Percentiles rank a stretch among this genome's conserved stretches.
Conservation (phyloP, 441 rosid genomes). For the Erysimum cheiri region DNA sequence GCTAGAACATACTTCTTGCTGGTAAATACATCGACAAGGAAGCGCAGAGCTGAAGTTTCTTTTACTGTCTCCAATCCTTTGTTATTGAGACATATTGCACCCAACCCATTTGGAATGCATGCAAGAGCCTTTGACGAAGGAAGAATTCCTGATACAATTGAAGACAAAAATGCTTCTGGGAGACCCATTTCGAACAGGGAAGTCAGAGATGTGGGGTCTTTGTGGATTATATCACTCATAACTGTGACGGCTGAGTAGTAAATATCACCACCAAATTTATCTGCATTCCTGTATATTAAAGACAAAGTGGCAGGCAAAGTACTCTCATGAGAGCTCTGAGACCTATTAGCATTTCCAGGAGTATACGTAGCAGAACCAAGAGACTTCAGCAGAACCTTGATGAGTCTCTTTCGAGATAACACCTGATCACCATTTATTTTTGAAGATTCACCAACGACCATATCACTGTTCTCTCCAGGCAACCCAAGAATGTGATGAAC, state of each 20-base stretch:
- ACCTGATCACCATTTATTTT: conserved; percentile 65
- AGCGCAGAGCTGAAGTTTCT: conserved; percentile 81
- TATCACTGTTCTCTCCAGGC: conserved; percentile 57
- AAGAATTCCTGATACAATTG: conserved; percentile 82
- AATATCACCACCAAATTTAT: conserved; percentile 94
- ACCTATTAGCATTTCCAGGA: conserved; percentile 74
- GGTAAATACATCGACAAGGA: conserved; percentile 86
- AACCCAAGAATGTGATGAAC: conserved; percentile 79
- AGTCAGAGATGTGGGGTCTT: conserved; percentile 92
- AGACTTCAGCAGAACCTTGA: conserved; percentile 90
- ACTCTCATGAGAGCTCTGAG: conserved; percentile 77
- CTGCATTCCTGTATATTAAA: conserved; percentile 75
- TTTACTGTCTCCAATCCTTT: conserved; percentile 95
- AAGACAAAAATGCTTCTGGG: conserved; percentile 91
- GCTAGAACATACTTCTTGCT: conserved; percentile 88
- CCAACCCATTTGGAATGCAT: conserved; percentile 94
- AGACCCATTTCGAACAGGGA: conserved; percentile 88
- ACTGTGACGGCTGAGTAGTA: conserved; percentile 96
- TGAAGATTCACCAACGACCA: conserved; percentile 68
- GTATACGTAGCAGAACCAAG: conserved; percentile 98
- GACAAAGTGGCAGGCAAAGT: conserved; percentile 86
- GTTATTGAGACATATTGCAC: conserved; percentile 94
- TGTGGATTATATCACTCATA: conserved; percentile 98
- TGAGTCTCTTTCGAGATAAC: conserved; percentile 86
- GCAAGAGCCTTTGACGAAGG: conserved; percentile 97